Conservation (phyloP, 257 asterid species). For the Solanum lycopersicoides region DNA sequence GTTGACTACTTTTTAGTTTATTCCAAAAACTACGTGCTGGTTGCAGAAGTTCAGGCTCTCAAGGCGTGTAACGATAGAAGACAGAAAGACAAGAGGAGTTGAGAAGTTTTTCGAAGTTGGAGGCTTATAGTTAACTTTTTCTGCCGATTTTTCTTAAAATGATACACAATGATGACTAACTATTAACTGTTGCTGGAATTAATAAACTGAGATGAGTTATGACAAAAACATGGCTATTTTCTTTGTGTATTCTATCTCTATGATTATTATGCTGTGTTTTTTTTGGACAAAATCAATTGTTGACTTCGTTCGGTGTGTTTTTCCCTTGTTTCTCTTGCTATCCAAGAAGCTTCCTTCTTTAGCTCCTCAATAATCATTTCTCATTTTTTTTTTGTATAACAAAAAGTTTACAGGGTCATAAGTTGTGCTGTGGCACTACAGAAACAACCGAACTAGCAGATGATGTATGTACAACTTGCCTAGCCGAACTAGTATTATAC, state of each 20-base stretch:
- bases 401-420: too few species aligned
- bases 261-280: background rate
- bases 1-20: background rate
- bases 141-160: background rate
- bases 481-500: too few species aligned
- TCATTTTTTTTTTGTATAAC: too few species aligned
- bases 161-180: background rate
- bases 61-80: conserved; percentile 56
- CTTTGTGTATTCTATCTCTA: background rate
- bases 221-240: background rate
- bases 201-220: background rate
- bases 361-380: background rate
- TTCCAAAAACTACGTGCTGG: background rate
- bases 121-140: background rate
- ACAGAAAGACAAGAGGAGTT: conserved; percentile 15
- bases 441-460: too few species aligned
- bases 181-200: background rate
- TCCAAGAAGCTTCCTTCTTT: background rate
- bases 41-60: conserved; percentile 64
- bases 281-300: too few species aligned
- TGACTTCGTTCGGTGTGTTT: too few species aligned
- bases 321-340: too few species aligned
- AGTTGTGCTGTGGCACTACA: too few species aligned
- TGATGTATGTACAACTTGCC: too few species aligned
- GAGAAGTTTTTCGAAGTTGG: background rate